Base-by-base conservation (phyloP, 202 grass and related monocot genomes). In the Hordeum pubiflorum region DNA sequence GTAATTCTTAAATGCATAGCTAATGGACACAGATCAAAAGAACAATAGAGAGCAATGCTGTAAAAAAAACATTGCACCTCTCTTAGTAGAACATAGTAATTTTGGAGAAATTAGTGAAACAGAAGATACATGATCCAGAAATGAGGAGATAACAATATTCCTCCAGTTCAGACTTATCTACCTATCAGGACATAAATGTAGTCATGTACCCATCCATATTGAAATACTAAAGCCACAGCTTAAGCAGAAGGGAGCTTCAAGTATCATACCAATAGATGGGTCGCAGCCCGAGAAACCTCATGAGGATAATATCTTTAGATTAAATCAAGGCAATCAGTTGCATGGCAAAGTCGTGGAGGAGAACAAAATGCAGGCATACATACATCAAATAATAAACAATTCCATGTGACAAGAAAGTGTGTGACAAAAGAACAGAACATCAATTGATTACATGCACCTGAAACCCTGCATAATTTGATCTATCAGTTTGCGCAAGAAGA, bases 241-340 rank as follows among this genome's bases (percentile, higher is more conserved):
- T 69, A 77, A 41, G 34, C 43, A 84, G 26, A 52, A 76, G 36
- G 17, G 69, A 69, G 67, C 39, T 26, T 70, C 22, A 44, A 46
- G 2, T 56, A 50, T 54, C 83, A 84, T 88, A 97, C 95, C 89
- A 94, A 89, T 72, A 94, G 77, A 81, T 94, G 79, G 18, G 62
- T 82, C 7, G 95, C 90, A 75, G 90, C 90, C 81, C 92, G 86
- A 88, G 90, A 82, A 80, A 97, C 86, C 75, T 97, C 92, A 39
- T 89, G 78, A 82, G 95, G 95, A 82, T 94, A 93, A 87, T 97
- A 97, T 93, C 95, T 97, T 89, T 43, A 50, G 58, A 86, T 78
- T 74, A 78, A 58, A 86, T 97, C 55, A 97, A 91, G 82, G 90
- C 26, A 84, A 75, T 48, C 74, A 57, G 64, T 33, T 40, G 56